Evolutionary conservation across 2,329 filamentous ascomycete genomes (phyloP), one percentile per base, ranked within the genome.

Genomic region (Penicillium thymicola): DNA sequence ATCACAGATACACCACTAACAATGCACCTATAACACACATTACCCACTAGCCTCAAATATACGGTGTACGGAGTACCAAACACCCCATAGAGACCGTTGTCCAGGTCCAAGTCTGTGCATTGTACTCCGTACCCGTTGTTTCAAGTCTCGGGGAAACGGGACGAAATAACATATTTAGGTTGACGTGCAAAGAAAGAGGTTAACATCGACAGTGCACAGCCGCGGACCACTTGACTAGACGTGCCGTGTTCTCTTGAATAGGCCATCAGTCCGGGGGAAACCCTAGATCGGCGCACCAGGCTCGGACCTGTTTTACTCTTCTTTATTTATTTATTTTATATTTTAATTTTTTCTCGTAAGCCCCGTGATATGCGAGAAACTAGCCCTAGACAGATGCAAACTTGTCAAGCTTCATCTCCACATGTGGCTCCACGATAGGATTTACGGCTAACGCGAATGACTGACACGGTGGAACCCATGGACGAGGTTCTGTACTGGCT

Each of bases 401-500:
- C 38, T 30, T 14, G 41, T 55, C 41, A 55, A 55, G 54, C 54
- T 52, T 55, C 54, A 36, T 36, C 54, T 46, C 54, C 54, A 55
- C 54, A 41, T 27, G 21, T 51, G 16, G 34, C 41, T 45, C 21
- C 47, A 27, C 45, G 27, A 55, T 45, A 37, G 51, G 38, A 42
- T 44, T 18, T 34, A 21, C 21, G 18, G n/a, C 45, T 50, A 30
- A 43, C 47, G 41, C 21, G 30, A 18, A 49, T 18, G 30, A 43
- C 28, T 36, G 41, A 52, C 36, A 47, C 37, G 21, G 54, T 49
- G 48, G 48, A 50, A 5, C 46, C 18, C 9, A n/a, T 42, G 45
- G 58, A 47, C 32, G 47, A 21, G 47, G 9, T 28, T 37, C 13
- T 8, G 25, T 50, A 8, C 7, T 27, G 32, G 41, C 59, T 54